These are phyloP conservation scores for Fulvia fulva DNA, from an alignment of 2,329 filamentous ascomycete species.

Conservation along the genomic window DNA sequence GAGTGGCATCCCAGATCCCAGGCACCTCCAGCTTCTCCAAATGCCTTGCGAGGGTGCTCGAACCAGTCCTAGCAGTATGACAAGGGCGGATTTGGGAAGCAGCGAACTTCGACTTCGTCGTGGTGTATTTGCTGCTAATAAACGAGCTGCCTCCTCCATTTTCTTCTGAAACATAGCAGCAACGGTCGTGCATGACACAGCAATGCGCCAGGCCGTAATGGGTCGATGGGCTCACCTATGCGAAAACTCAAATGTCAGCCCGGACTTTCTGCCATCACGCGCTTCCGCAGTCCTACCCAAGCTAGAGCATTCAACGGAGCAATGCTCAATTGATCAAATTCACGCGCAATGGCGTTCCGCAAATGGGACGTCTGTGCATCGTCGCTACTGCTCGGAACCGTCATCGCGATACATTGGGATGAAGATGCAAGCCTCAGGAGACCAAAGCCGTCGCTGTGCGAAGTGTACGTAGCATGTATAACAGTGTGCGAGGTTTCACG, in stretches of 20 bases:
- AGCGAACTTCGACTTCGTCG: background rate
- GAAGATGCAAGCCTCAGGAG: slow-evolving; percentile 8
- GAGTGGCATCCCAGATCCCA: background rate
- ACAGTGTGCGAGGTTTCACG: slow-evolving; percentile 11
- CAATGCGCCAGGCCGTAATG: slow-evolving; percentile 1
- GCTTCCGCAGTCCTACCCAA: slow-evolving; percentile 1
- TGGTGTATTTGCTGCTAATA: background rate
- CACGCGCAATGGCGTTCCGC: background rate
- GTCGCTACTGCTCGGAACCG: slow-evolving; percentile 4
- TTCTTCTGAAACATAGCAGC: slow-evolving; percentile 1
- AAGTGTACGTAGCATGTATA: no score
- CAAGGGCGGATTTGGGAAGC: background rate
- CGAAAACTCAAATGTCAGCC: background rate
- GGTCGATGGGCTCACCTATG: background rate
- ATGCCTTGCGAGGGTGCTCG: background rate
- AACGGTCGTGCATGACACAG: slow-evolving; percentile 5
- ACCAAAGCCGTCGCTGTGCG: background rate
- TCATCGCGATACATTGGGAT: background rate
- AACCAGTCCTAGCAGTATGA: background rate
- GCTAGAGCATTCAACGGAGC: background rate
- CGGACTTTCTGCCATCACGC: background rate
- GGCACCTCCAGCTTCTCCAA: background rate
- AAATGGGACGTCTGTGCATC: slow-evolving; percentile 3
- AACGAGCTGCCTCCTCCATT: no score
- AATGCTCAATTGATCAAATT: background rate